Conservation (phyloP, 2,329 filamentous ascomycete genomes). For the Ceratocystis huliohia region DNA sequence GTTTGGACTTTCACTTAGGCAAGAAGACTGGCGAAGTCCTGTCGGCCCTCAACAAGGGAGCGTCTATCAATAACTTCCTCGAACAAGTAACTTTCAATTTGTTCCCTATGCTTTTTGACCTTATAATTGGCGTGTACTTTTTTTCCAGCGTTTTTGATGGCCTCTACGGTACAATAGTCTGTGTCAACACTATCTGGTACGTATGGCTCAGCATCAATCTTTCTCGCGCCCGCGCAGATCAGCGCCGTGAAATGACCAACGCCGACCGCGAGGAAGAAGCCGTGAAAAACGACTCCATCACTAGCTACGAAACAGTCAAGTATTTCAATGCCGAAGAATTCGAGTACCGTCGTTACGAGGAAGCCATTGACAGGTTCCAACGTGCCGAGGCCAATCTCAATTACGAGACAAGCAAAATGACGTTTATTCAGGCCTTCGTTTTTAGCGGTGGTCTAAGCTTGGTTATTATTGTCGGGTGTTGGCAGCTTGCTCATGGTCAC, state of each 20-base stretch:
- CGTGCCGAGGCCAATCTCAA: conserved; percentile 63
- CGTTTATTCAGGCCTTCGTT: conserved; percentile 65
- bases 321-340: conserved; percentile 78
- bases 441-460: conserved; percentile 66
- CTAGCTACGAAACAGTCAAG: conserved; percentile 93
- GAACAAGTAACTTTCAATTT: conserved; percentile 96
- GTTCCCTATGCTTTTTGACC: conserved; percentile 83
- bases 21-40: conserved; percentile 95
- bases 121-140: conserved; percentile 71
- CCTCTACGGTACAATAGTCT: conserved; percentile 53
- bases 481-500: conserved; percentile 57
- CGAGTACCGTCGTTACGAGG: conserved; percentile 61
- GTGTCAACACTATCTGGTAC: conserved; percentile 88
- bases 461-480: conserved; percentile 61
- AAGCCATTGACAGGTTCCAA: conserved; percentile 60
- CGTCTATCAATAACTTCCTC: conserved; percentile 88
- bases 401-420: conserved; percentile 66
- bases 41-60: conserved; percentile 90
- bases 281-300: conserved; percentile 96
- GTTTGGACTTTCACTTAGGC: conserved; percentile 88
- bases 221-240: conserved; percentile 83
- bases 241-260: conserved; percentile 87
- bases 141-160: conserved; percentile 64
- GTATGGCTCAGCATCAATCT: conserved; percentile 93
- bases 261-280: conserved; percentile 90